Evolutionary conservation across 1,284 basidiomycete genomes (phyloP).

Genomic region (Vanrija sp.): DNA sequence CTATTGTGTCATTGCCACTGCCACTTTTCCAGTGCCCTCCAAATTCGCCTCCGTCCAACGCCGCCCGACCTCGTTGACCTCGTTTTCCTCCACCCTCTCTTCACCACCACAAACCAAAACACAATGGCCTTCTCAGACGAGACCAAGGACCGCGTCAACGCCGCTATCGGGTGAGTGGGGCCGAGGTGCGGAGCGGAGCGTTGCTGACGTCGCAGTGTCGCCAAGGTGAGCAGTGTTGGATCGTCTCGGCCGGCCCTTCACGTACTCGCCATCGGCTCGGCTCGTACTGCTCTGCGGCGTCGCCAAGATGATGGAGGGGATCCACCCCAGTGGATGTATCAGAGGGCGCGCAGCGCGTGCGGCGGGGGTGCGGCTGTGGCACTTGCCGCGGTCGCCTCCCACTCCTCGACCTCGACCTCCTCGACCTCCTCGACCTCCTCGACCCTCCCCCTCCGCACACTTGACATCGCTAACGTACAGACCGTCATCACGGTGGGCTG

Average conservation of each 20-base stretch:
- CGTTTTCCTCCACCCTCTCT: no score
- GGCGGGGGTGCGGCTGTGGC: no score
- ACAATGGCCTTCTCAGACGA: conserved; percentile 50
- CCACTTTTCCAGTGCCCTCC: neutral
- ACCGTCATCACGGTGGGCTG: conserved; percentile 84
- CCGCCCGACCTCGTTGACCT: no score
- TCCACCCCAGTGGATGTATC: no score
- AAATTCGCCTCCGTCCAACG: neutral
- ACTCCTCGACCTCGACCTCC: neutral
- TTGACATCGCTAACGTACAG: conserved; percentile 49
- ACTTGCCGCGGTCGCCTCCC: neutral
- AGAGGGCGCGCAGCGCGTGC: no score
- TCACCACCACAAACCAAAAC: neutral
- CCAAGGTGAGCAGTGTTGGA: conserved; percentile 13
- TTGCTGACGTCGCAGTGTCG: conserved; percentile 9
- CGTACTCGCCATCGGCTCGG: no score
- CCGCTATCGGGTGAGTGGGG: conserved; percentile 42
- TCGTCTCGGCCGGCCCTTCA: no score
- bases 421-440: neutral
- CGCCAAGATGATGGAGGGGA: no score
- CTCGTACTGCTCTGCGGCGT: no score
- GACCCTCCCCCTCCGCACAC: neutral
- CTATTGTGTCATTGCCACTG: neutral
- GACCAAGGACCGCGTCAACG: conserved; percentile 49
- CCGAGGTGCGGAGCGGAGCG: neutral